A percentile compares a stretch with the other conserved stretches of the same genome.
Evolutionary conservation across 2,329 filamentous ascomycete genomes (phyloP).

Genomic region (Chrysoporthe austroafricana): DNA sequence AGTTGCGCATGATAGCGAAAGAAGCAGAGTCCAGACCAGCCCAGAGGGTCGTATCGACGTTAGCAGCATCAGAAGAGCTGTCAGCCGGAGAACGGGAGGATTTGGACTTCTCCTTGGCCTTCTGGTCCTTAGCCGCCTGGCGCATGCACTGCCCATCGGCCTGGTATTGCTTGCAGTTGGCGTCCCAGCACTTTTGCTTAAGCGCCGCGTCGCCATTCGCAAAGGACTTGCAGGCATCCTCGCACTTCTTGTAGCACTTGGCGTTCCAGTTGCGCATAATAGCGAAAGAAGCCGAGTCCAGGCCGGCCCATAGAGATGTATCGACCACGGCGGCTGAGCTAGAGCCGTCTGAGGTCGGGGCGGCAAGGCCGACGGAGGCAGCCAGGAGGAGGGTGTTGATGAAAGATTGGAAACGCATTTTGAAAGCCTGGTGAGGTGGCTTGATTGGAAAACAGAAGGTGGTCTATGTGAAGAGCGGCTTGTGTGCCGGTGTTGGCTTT

Average conservation of each 20-base stretch:
- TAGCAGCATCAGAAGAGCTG: not conserved
- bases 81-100: too few relatives aligned
- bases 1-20: not conserved
- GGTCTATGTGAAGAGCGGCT: too few relatives aligned
- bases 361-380: too few relatives aligned
- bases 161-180: not conserved
- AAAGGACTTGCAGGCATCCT: not conserved
- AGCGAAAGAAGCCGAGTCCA: not conserved
- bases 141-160: not conserved
- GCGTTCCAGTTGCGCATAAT: not conserved
- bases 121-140: not conserved
- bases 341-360: too few relatives aligned
- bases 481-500: too few relatives aligned
- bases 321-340: not conserved
- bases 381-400: too few relatives aligned
- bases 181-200: not conserved
- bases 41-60: not conserved
- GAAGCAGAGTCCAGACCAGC: not conserved
- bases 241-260: not conserved
- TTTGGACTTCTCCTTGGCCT: not conserved
- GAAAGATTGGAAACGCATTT: too few relatives aligned
- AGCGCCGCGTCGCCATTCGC: not conserved
- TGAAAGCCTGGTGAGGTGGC: too few relatives aligned
- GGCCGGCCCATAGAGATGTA: not conserved
- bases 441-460: too few relatives aligned